phyloP scores from a whole-genome alignment of 73 alveolate species.

The Blepharisma stoltei region DNA sequence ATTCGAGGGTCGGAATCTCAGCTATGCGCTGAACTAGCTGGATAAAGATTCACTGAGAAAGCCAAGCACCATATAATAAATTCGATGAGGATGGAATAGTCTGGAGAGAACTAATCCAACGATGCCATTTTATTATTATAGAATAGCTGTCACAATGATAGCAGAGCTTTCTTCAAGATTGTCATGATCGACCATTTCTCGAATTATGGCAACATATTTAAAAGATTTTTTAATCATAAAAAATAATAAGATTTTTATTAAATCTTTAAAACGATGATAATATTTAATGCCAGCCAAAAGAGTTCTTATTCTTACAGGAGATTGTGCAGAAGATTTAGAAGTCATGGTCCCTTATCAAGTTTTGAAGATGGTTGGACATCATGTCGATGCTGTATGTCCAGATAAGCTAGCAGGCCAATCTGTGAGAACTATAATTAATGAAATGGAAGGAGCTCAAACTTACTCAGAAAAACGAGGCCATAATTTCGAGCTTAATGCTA shows the following conservation, averaged over 20 bases:
- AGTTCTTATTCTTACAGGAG: slow-evolving; percentile 79
- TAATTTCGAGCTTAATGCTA: slow-evolving; percentile 57
- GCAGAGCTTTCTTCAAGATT: slow-evolving; percentile 5
- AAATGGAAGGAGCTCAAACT: slow-evolving; percentile 76
- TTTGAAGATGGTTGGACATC: slow-evolving; percentile 61
- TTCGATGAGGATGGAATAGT: too few relatives aligned
- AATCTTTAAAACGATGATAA: too few relatives aligned
- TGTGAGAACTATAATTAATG: slow-evolving; percentile 88
- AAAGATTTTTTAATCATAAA: too few relatives aligned
- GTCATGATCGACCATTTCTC: slow-evolving; percentile 8
- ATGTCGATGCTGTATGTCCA: slow-evolving; percentile 88
- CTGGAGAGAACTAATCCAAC: too few relatives aligned
- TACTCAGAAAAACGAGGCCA: slow-evolving; percentile 85
- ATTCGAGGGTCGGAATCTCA: too few relatives aligned
- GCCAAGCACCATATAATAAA: too few relatives aligned
- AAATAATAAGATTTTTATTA: too few relatives aligned
- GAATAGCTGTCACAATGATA: slow-evolving; percentile 1
- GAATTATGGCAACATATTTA: not conserved
- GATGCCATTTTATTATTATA: too few relatives aligned
- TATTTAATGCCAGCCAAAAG: slow-evolving; percentile 44
- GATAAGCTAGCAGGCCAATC: slow-evolving; percentile 75
- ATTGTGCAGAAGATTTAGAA: slow-evolving; percentile 84
- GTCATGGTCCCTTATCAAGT: slow-evolving; percentile 78
- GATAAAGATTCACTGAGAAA: too few relatives aligned
- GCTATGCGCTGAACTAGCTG: too few relatives aligned